Evolutionary conservation across 257 asterid species (phyloP).

Genomic region (Nicotiana sylvestris): DNA sequence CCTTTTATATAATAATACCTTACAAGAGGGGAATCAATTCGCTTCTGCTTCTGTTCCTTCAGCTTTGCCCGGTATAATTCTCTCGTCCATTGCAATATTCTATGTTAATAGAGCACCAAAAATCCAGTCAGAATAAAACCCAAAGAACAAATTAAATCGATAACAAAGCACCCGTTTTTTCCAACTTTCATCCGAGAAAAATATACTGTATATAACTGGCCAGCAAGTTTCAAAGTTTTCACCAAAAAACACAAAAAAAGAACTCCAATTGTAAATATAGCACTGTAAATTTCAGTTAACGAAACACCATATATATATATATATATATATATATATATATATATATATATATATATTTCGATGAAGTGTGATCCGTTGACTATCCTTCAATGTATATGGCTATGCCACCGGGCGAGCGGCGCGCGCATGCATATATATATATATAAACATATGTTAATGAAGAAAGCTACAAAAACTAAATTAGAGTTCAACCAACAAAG

Average conservation of each 20-base stretch:
- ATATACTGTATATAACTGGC: not conserved
- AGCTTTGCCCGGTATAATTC: conserved; percentile 60
- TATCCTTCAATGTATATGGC: too few species aligned
- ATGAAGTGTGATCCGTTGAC: too few species aligned
- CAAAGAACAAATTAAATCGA: not conserved
- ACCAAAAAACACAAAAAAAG: not conserved
- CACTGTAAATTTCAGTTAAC: not conserved
- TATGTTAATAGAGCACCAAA: not conserved
- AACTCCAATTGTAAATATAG: not conserved
- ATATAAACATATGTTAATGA: too few species aligned
- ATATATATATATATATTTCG: too few species aligned
- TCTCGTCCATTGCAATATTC: conserved; percentile 54
- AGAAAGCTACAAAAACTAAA: too few species aligned
- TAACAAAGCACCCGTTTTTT: not conserved
- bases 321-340: too few species aligned
- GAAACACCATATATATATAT: not conserved
- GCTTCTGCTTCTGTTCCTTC: conserved; percentile 63
- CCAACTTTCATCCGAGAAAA: not conserved
- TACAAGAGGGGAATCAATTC: conserved; percentile 77
- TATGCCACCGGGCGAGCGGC: too few species aligned
- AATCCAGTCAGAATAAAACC: not conserved
- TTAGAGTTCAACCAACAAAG: too few species aligned
- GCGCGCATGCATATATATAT: too few species aligned
- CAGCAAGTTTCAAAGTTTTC: not conserved
- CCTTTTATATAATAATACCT: conserved; percentile 41